phyloP scores from a whole-genome alignment of 306 rosid genomes.

The Rosa lucieae region DNA sequence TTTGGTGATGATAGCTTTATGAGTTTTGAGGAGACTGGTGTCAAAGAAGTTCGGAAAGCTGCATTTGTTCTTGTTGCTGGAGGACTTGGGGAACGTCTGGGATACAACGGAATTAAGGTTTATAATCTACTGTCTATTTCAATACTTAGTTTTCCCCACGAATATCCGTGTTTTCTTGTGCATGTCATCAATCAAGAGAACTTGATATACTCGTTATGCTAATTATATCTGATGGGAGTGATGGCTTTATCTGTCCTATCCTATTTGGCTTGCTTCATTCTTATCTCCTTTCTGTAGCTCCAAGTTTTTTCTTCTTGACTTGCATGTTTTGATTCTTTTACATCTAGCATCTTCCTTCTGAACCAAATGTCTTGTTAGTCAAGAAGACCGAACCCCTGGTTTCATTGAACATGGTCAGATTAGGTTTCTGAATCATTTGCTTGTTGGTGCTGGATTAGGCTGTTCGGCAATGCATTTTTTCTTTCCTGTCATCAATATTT shows the following conservation, averaged over 20 bases:
- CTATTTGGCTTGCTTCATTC: not conserved
- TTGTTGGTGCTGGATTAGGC: not conserved
- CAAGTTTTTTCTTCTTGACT: not conserved
- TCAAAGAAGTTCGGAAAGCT: conserved; percentile 68
- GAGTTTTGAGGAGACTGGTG: conserved; percentile 77
- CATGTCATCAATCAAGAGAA: conserved; percentile 1
- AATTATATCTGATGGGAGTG: not conserved
- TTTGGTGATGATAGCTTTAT: conserved; percentile 68
- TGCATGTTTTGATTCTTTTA: not conserved
- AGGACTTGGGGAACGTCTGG: conserved; percentile 97
- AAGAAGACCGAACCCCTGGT: not conserved
- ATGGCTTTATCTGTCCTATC: not conserved
- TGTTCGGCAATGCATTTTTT: not conserved
- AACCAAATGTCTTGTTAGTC: conserved; percentile 5
- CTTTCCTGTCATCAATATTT: not conserved
- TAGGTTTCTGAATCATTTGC: conserved; percentile 13
- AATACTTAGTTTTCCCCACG: not conserved
- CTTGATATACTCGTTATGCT: not conserved
- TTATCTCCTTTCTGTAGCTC: not conserved
- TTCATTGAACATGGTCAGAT: conserved; percentile 12
- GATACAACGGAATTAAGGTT: conserved; percentile 96
- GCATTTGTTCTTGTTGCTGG: conserved; percentile 99
- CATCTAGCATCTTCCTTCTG: not conserved
- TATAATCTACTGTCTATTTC: not conserved
- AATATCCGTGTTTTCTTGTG: not conserved